Base-by-base conservation (phyloP, 805 yeast species). In the Saccharomyces mikatae region DNA sequence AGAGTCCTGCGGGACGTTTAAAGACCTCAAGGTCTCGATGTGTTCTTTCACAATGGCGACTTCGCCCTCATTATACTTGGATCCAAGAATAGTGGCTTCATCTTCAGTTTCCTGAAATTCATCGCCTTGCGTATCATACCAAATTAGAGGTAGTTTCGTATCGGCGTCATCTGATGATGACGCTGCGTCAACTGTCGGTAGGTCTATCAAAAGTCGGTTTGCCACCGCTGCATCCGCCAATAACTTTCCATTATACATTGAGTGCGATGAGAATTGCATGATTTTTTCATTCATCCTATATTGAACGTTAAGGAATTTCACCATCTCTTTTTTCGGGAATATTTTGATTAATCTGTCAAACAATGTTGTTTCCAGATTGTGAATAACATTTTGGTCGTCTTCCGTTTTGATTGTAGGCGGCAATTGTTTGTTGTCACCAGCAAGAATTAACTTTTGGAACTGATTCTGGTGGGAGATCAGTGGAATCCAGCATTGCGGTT, bases 401-500 rank as follows among this genome's bases (percentile, higher is more conserved):
- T 71, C 71, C 0, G 86, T 75, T 63, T 90, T 90, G 14, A 92
- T 79, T 0, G 96, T 89, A 2, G 99, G 97, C 0, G 98, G 92
- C 31, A 92, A 74, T 69, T 92, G 99, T 71, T 82, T 82, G 64
- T 91, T 86, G 66, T 92, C 99, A 52, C 99, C 99, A 0, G 98
- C 97, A 26, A 92, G 77, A 1, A 92, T 80, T 26, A 92, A 68
- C 52, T 83, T 77, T 36, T 76, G 75, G 46, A 81, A 68, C 46
- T 68, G 56, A 24, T 76, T 72, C 8, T 81, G 77, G 62, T 87
- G 92, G 41, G 80, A 78, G 3, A 89, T 75, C 6, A 94, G 57
- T 0, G 99, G 97, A 26, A 92, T 90, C 97, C 97, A 91, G 63
- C 97, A 90, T 60, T 92, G 96, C 1, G 97, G 96, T 64, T 92